A percentile compares a stretch with the other conserved stretches of the same genome.
phyloP scores from a whole-genome alignment of 768 basidiomycete species.

The Xerocomellus chrysenteron region DNA sequence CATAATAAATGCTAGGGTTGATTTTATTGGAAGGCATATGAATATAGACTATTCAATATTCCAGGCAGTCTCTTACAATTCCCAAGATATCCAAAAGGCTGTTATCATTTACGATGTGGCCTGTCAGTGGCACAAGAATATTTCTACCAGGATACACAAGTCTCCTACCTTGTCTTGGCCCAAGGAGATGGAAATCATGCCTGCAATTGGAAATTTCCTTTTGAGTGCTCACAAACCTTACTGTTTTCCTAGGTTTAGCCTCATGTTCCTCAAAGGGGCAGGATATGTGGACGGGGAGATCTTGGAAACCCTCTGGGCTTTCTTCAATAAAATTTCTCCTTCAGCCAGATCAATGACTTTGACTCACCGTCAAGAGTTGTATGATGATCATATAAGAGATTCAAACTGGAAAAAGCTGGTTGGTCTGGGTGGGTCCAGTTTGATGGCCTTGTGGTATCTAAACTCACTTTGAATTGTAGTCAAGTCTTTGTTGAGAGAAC shows the following conservation, averaged over 20 bases:
- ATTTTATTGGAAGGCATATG: constrained; percentile 23
- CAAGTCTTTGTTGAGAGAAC: neutral
- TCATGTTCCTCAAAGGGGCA: constrained; percentile 19
- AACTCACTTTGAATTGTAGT: neutral
- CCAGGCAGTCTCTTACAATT: constrained; percentile 15
- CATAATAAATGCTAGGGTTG: neutral
- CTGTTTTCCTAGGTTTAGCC: constrained; percentile 26
- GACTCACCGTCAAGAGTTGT: constrained; percentile 26
- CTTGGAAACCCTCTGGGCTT: constrained; percentile 35
- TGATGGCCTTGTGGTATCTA: no score
- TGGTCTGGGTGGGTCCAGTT: neutral
- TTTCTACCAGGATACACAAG: neutral
- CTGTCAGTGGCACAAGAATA: constrained; percentile 27
- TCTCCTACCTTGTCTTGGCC: neutral
- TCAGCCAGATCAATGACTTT: constrained; percentile 22
- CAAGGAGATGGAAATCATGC: neutral
- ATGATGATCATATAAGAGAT: constrained; percentile 1
- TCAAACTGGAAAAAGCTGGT: constrained; percentile 2
- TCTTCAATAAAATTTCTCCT: constrained; percentile 26
- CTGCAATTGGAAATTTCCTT: constrained; percentile 31
- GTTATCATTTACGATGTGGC: constrained; percentile 32
- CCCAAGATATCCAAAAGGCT: neutral
- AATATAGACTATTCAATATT: constrained; percentile 30
- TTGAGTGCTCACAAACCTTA: constrained; percentile 27
- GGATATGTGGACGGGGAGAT: constrained; percentile 35